These are phyloP conservation scores for Botrytis medusae DNA, from an alignment of 2,329 filamentous ascomycete species.

Conservation along the genomic window DNA sequence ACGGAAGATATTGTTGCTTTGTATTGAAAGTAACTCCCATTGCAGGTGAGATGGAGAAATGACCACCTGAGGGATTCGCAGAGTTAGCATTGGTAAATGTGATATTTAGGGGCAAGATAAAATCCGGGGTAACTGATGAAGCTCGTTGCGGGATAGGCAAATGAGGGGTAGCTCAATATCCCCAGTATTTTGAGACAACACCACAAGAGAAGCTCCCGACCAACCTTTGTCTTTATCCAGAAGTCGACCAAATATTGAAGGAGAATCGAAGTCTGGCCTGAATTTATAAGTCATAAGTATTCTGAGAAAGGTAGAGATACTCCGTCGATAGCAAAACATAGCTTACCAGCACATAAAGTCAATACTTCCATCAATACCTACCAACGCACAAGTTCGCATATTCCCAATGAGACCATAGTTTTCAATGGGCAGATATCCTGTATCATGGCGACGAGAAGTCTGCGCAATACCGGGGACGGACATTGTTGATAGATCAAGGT, in stretches of 20 bases:
- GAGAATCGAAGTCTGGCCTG: conserved; percentile 77
- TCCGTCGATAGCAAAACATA: background rate
- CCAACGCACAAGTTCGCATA: conserved; percentile 75
- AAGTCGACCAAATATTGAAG: conserved; percentile 71
- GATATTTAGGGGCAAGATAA: background rate
- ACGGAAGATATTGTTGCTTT: conserved; percentile 76
- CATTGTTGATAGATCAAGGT: conserved; percentile 9
- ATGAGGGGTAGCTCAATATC: background rate
- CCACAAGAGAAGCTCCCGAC: background rate
- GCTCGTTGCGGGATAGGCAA: background rate
- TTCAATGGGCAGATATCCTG: conserved; percentile 54
- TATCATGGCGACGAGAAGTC: conserved; percentile 27
- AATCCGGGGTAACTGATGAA: background rate
- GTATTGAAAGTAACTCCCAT: conserved; percentile 57
- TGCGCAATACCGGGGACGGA: conserved; percentile 8
- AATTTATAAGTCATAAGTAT: conserved; percentile 14
- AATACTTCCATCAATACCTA: conserved; percentile 70
- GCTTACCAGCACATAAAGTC: conserved; percentile 76
- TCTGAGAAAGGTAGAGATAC: background rate
- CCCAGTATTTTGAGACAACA: background rate
- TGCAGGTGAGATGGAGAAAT: conserved; percentile 66
- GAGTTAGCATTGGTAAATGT: conserved; percentile 11
- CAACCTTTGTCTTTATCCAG: conserved; percentile 64
- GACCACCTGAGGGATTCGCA: conserved; percentile 51
- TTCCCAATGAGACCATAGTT: conserved; percentile 80